These are phyloP conservation scores for Dioscorea zingiberensis DNA, from an alignment of 106 monocot species.

Conservation along the genomic window DNA sequence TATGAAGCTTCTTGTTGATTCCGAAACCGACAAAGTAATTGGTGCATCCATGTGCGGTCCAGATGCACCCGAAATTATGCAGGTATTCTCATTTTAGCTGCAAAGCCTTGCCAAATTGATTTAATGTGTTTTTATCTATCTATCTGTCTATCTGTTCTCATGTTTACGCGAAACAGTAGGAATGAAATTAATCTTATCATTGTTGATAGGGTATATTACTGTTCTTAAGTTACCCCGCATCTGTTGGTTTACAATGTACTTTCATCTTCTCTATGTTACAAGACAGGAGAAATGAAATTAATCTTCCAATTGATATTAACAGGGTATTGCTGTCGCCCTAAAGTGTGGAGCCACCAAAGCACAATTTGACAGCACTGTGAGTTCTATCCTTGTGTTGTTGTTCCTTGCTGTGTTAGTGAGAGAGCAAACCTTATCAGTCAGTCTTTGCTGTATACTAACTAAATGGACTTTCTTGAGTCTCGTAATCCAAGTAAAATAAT, in stretches of 20 bases:
- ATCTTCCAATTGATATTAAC: slow-evolving; percentile 9
- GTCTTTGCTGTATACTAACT: too few relatives aligned
- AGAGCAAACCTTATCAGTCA: too few relatives aligned
- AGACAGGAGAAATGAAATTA: too few relatives aligned
- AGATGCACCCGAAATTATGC: slow-evolving; percentile 99
- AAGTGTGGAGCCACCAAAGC: slow-evolving; percentile 97
- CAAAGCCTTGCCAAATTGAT: not conserved
- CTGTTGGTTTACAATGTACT: too few relatives aligned
- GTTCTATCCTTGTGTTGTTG: not conserved
- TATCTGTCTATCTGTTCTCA: not conserved
- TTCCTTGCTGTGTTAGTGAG: too few relatives aligned
- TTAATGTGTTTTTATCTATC: not conserved
- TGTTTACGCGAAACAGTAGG: too few relatives aligned
- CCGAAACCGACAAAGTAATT: slow-evolving; percentile 79
- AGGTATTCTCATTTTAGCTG: slow-evolving; percentile 36
- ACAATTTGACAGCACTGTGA: slow-evolving; percentile 93
- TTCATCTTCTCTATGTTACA: too few relatives aligned
- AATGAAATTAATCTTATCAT: too few relatives aligned
- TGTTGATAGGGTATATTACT: too few relatives aligned
- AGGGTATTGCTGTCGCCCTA: slow-evolving; percentile 94
- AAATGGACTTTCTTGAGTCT: too few relatives aligned
- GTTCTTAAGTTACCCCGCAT: too few relatives aligned
- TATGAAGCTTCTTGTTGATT: slow-evolving; percentile 98
- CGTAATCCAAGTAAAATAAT: too few relatives aligned
- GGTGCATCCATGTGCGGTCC: slow-evolving; percentile 99